These are phyloP conservation scores for Emiliania huxleyi DNA, from an alignment of 78 protist genomes.

Conservation along the genomic window DNA sequence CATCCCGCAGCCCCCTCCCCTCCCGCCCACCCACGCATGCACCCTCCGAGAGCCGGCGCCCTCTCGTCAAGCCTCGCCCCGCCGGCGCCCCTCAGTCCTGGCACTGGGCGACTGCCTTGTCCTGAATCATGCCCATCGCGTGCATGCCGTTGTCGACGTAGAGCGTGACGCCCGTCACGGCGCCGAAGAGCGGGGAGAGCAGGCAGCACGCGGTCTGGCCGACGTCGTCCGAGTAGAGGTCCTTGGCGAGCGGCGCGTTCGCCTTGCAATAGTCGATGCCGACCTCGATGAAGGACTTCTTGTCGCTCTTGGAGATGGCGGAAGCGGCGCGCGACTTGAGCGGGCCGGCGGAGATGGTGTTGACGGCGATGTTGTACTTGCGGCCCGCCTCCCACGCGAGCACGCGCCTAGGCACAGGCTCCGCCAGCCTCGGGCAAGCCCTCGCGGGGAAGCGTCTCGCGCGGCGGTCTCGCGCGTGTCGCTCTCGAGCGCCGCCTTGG, in stretches of 20 bases:
- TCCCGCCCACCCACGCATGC: too few species aligned
- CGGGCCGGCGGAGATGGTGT: conserved; percentile 60
- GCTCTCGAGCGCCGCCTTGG: conserved; percentile 33
- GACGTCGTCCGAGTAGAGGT: conserved; percentile 47
- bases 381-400: conserved; percentile 60
- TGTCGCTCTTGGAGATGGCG: conserved; percentile 16
- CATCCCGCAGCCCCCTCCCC: too few species aligned
- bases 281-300: conserved; percentile 9
- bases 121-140: conserved; percentile 34
- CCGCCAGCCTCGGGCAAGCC: too few species aligned
- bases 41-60: too few species aligned
- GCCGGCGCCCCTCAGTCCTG: background rate
- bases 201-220: conserved; percentile 39
- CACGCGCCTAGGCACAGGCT: too few species aligned
- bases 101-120: background rate
- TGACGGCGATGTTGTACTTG: conserved; percentile 37
- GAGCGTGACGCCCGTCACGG: conserved; percentile 38
- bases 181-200: conserved; percentile 31
- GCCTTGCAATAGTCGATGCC: conserved; percentile 48
- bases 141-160: conserved; percentile 63
- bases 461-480: too few species aligned
- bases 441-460: too few species aligned
- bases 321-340: conserved; percentile 27
- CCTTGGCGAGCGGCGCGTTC: conserved; percentile 39
- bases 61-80: too few species aligned